Evolutionary conservation across 805 yeast species (phyloP), one percentile per base, ranked within the genome.

Genomic region (Cyberlindnera xylosilytica): DNA sequence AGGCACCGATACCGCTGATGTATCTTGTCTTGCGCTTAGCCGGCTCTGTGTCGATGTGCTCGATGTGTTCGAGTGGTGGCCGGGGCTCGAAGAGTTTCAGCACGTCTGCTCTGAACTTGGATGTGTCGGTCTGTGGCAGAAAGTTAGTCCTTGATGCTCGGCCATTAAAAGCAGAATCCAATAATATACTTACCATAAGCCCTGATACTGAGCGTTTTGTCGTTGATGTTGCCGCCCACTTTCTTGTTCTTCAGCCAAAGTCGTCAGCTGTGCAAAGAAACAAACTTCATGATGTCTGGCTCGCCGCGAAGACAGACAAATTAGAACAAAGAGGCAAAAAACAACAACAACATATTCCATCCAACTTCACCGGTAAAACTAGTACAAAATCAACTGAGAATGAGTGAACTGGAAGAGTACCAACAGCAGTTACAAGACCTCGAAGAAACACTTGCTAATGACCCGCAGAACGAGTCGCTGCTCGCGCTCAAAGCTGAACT

Each of bases 71-170:
- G 2, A 57, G 36, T 9, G 61, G 59, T 16, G 52, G 56, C 36
- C 54, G 40, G 33, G 57, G 58, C 64, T 53, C 67, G 55, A 56
- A 77, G 6, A 75, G 60, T 34, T 57, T 58, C 24, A 63, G 49
- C 11, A 70, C 65, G 43, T 73, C 76, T 5, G 73, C 47, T 20
- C 69, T 62, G 42, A 58, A 64, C 39, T 62, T 66, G 6, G 70
- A 61, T 3, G 63, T 54, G 31, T 62, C 65, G 9, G 64, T 56
- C 61, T 57, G 18, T 15, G 29, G 23, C 3, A 8, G 27, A 12
- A 6, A 15, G n/a, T n/a, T n/a, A n/a, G n/a, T n/a, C n/a, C n/a
- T n/a, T n/a, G n/a, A n/a, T n/a, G n/a, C n/a, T n/a, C n/a, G n/a
- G n/a, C n/a, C n/a, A n/a, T n/a, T n/a, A n/a, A n/a, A n/a, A n/a